These are phyloP conservation scores for Kwoniella mangroviensis DNA, from an alignment of 768 basidiomycete species.

Conservation along the genomic window DNA sequence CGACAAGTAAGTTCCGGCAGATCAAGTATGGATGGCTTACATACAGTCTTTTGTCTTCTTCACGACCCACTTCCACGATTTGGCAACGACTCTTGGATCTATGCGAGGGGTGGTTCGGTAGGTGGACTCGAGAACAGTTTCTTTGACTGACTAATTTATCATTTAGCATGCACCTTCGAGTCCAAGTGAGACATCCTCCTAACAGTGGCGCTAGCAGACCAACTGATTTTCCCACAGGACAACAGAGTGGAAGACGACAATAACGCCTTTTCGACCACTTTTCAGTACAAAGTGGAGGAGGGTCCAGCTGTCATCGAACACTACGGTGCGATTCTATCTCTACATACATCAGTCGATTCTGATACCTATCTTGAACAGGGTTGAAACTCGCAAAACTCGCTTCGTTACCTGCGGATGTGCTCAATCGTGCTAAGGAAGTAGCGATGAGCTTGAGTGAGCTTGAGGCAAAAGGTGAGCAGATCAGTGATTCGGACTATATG, in stretches of 20 bases:
- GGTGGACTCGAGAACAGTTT: conserved; percentile 39
- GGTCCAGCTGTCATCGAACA: conserved; percentile 48
- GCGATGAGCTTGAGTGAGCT: conserved; percentile 67
- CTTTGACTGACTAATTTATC: not conserved
- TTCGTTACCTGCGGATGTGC: conserved; percentile 75
- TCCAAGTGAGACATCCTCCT: conserved; percentile 65
- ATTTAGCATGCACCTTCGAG: conserved; percentile 76
- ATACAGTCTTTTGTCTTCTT: conserved; percentile 83
- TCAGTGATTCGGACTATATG: conserved; percentile 58
- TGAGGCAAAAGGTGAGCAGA: conserved; percentile 64
- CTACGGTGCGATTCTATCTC: conserved; percentile 45
- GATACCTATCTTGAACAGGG: conserved; percentile 62
- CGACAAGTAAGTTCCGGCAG: conserved; percentile 64
- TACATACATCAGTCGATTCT: not conserved
- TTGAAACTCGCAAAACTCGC: conserved; percentile 86
- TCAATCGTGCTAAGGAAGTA: conserved; percentile 68
- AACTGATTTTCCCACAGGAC: conserved; percentile 3
- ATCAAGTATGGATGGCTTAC: not conserved
- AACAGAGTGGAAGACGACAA: conserved; percentile 19
- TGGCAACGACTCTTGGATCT: conserved; percentile 73
- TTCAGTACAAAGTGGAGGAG: conserved; percentile 55
- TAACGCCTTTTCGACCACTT: conserved; percentile 46
- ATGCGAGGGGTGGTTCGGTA: conserved; percentile 83
- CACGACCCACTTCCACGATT: conserved; percentile 87
- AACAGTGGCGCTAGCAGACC: conserved; percentile 4